Evolutionary conservation across 345 rosid genomes (phyloP), one percentile per base, ranked within the genome.

Genomic region (Aquilaria sinensis): DNA sequence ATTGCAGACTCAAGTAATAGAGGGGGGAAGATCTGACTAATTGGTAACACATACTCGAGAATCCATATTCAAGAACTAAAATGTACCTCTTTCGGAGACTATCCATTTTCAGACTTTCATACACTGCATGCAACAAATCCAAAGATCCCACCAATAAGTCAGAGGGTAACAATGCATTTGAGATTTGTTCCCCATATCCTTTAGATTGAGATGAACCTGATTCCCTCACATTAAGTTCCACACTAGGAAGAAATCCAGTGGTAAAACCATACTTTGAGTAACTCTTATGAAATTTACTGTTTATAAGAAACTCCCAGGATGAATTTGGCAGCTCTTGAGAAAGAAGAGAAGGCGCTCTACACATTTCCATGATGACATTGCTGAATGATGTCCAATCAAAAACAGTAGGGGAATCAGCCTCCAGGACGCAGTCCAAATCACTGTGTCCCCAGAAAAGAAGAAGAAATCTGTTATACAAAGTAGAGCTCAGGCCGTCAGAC

Each of bases 21-120:
- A 23, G 43, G 43, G 43, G 43, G 43, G 8, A 37, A 37, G 43
- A 37, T 23, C 23, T 23, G 43, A 9, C 7, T 37, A 37, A 37
- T 37, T 37, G 43, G 43, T 37, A 5, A 37, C 43, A 37, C 8
- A 9, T 37, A 3, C 43, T 37, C 5, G 43, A 23, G 12, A 65
- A 59, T 45, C 48, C 9, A 48, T 3, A 47, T 13, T 12, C 3
- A 56, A 31, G 43, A 64, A 29, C 23, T 60, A 57, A 23, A 53
- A 66, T 80, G 77, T 80, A 94, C 99, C 72, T 74, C 77, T 84
- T 85, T 12, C 99, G 92, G 70, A 94, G 96, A 72, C 67, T 82
- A 80, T 94, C 86, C 83, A 94, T 71, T 72, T 94, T 94, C 76
- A 94, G 78, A 81, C 83, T 86, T 81, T 94, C 99, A 83, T 90